Conservation (phyloP, 306 rosid genomes). For the Cucumis cinereus region DNA sequence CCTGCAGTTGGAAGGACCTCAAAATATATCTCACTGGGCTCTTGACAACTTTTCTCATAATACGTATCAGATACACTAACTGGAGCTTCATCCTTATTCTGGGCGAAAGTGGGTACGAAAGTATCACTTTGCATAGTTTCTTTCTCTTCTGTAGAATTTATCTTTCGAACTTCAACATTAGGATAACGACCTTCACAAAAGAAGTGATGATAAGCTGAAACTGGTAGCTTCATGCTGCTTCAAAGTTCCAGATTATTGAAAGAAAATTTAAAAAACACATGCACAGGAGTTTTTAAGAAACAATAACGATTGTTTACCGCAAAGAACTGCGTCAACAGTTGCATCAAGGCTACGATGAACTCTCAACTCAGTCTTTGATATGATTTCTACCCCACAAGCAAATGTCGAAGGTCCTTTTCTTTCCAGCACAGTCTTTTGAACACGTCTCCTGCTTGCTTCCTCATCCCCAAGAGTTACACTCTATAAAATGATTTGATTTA, state of each 20-base stretch:
- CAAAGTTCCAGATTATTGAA: not conserved
- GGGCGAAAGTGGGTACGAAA: conserved; percentile 20
- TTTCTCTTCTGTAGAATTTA: conserved; percentile 34
- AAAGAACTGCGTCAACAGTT: conserved; percentile 81
- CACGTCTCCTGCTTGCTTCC: conserved; percentile 89
- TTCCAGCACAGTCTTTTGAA: conserved; percentile 88
- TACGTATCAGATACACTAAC: conserved; percentile 23
- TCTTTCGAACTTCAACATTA: conserved; percentile 67
- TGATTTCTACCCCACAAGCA: conserved; percentile 76
- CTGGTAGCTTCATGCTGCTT: not conserved
- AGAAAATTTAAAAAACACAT: not conserved
- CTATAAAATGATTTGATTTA: conserved; percentile 29
- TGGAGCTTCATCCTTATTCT: conserved; percentile 23
- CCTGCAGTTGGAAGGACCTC: conserved; percentile 26
- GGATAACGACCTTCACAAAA: conserved; percentile 57
- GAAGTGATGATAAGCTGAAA: conserved; percentile 8
- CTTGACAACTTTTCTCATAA: conserved; percentile 23
- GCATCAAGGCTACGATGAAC: conserved; percentile 79
- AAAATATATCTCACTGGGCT: conserved; percentile 16
- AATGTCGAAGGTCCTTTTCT: conserved; percentile 94
- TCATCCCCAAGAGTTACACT: conserved; percentile 95
- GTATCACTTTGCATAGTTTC: conserved; percentile 28
- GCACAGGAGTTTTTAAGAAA: not conserved
- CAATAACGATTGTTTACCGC: conserved; percentile 27
- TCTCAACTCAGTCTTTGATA: conserved; percentile 76